phyloP scores from a whole-genome alignment of 495 filamentous ascomycete genomes.

The Cercophora scortea region DNA sequence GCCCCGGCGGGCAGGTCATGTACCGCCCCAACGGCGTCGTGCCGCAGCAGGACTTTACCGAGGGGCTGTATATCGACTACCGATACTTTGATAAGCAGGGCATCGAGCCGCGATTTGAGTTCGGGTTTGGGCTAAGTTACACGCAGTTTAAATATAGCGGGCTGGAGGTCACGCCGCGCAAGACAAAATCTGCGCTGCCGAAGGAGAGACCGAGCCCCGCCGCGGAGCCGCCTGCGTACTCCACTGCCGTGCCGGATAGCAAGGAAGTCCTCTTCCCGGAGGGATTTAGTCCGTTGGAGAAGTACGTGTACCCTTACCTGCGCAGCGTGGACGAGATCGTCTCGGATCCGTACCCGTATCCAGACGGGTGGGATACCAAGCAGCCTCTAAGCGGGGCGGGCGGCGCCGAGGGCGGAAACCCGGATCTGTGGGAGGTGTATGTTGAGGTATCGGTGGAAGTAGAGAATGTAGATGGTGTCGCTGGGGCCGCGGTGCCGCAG shows the following conservation, averaged over 20 bases:
- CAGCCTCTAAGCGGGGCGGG: constrained; percentile 58
- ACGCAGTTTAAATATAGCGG: constrained; percentile 68
- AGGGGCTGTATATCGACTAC: constrained; percentile 85
- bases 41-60: constrained; percentile 78
- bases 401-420: constrained; percentile 80
- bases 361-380: constrained; percentile 55
- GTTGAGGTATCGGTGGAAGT: constrained; percentile 55
- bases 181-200: constrained; percentile 54
- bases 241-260: constrained; percentile 47
- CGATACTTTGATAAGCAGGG: constrained; percentile 74
- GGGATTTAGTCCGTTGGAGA: constrained; percentile 58
- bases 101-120: constrained; percentile 64
- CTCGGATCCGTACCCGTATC: constrained; percentile 57
- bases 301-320: constrained; percentile 89
- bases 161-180: constrained; percentile 44
- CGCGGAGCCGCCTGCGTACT: constrained; percentile 55
- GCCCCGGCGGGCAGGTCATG: constrained; percentile 65
- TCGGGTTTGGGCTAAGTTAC: constrained; percentile 75
- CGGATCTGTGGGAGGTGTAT: constrained; percentile 66
- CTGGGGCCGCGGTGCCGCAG: constrained; percentile 73
- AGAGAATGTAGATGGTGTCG: constrained; percentile 57
- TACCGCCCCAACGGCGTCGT: constrained; percentile 63
- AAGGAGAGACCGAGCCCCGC: constrained; percentile 45
- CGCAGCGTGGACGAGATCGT: constrained; percentile 47
- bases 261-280: constrained; percentile 56